Evolutionary conservation across 768 basidiomycete species (phyloP), one percentile per base, ranked within the genome.

Genomic region (Leucosporidium scottii): DNA sequence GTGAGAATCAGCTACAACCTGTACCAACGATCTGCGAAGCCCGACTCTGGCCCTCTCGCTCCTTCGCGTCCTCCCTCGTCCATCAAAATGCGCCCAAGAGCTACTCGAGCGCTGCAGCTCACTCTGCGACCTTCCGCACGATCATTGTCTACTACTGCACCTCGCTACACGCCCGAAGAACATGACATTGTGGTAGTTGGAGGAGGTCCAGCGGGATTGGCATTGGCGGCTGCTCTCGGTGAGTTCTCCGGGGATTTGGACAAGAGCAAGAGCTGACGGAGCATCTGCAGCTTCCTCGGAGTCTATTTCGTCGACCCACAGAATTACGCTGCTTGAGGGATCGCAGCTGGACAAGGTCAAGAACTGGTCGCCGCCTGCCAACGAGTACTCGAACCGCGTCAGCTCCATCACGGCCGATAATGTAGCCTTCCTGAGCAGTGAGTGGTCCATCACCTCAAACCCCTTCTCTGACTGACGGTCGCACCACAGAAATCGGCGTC

Each of bases 151-250:
- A 44, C 39, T 15, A 44, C 39, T 44, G 39, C 39, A 44, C 39
- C 39, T 44, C 39, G 39, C 15, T 17, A 17, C 13, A 48, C 57
- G 4, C 69, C 75, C 6, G 75, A 80, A 61, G 75, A 76, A 48
- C 86, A 84, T 71, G 96, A 98, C 77, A 83, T 98, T 44, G 90
- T 94, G 27, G 89, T 98, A 73, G 90, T 98, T 30, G 94, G 96
- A 23, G 96, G 91, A 31, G 94, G 93, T 2, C 93, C 91, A 30
- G 90, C 85, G 6, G 96, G 96, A 5, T 82, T 99, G 50, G 89
- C 93, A 18, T 80, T 99, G 47, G 93, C 92, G 4, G 86, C 85
- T 75, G 90, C 91, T 44, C 82, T 99, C 10, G 84, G 93, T 94
- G 76, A 36, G 56, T n/a, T n/a, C n/a, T 15, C 17, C 48, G 4